Evolutionary conservation across 768 basidiomycete genomes (phyloP).

Genomic region (Exidia glandulosa): DNA sequence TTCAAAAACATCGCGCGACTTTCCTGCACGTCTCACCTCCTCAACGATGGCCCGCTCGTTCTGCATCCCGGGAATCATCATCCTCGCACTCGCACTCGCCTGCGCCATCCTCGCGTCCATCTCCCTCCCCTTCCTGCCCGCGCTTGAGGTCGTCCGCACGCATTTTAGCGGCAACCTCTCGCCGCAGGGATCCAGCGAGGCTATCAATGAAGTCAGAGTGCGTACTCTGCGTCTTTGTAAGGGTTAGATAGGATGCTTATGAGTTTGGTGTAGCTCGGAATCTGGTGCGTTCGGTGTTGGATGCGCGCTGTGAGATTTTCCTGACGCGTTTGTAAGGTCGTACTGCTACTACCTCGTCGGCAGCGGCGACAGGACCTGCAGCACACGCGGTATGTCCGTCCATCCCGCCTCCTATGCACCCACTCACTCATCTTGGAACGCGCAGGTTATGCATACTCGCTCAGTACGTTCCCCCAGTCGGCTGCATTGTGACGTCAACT

Average conservation of each 20-base stretch:
- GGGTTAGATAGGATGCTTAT: slow-evolving; percentile 1
- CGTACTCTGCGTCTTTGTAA: slow-evolving; percentile 18
- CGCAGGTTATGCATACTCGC: slow-evolving; percentile 45
- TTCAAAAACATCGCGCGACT: no score
- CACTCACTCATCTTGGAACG: slow-evolving; percentile 2
- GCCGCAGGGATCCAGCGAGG: slow-evolving; percentile 11
- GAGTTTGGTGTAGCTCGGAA: slow-evolving; percentile 41
- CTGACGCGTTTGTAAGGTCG: slow-evolving; percentile 38
- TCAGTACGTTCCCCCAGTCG: slow-evolving; percentile 30
- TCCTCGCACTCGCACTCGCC: slow-evolving; percentile 50
- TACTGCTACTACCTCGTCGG: slow-evolving; percentile 40
- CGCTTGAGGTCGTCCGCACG: slow-evolving; percentile 54
- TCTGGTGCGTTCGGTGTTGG: slow-evolving; percentile 40
- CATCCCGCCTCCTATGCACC: background rate
- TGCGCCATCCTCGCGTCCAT: slow-evolving; percentile 59
- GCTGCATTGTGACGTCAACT: no score
- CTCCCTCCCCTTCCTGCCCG: slow-evolving; percentile 58
- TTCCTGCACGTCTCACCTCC: no score
- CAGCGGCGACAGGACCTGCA: slow-evolving; percentile 38
- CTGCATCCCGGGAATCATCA: slow-evolving; percentile 30
- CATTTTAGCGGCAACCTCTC: slow-evolving; percentile 28
- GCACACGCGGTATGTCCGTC: slow-evolving; percentile 34
- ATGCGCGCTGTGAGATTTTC: background rate
- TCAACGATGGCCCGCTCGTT: slow-evolving; percentile 7
- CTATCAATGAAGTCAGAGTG: slow-evolving; percentile 42